Evolutionary conservation across 768 basidiomycete genomes (phyloP).

Genomic region (Suillus clintonianus): DNA sequence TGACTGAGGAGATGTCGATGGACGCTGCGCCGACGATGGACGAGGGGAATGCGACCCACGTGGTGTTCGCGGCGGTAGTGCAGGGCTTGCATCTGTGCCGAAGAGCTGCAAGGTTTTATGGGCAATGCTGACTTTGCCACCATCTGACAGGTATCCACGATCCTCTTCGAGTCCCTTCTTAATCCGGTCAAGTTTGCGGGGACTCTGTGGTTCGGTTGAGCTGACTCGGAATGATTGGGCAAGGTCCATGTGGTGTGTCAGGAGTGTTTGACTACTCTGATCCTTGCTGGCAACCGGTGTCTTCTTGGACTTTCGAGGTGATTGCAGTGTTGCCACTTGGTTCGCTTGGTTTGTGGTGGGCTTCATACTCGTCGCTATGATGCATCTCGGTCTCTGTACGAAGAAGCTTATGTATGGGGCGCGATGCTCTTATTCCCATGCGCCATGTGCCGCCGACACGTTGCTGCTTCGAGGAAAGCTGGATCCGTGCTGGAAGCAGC

Average conservation of each 20-base stretch:
- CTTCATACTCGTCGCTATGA: background rate
- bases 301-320: constrained; percentile 1
- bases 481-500: background rate
- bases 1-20: constrained; percentile 1
- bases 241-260: constrained; percentile 30
- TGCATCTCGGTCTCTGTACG: background rate
- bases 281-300: background rate
- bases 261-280: background rate
- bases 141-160: constrained; percentile 30
- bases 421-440: background rate
- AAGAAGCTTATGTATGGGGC: constrained; percentile 2
- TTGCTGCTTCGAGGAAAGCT: constrained; percentile 1
- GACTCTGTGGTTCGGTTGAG: constrained; percentile 28
- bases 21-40: background rate
- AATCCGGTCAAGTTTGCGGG: constrained; percentile 27
- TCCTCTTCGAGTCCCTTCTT: constrained; percentile 32
- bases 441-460: background rate
- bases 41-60: constrained; percentile 3
- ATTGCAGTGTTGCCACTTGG: constrained; percentile 4
- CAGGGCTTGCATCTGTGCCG: constrained; percentile 3
- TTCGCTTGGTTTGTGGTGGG: background rate
- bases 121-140: constrained; percentile 27
- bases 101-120: constrained; percentile 28
- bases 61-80: constrained; percentile 18
- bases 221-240: constrained; percentile 31